These are phyloP conservation scores for Gossypium mustelinum DNA, from an alignment of 345 rosid genomes.

Conservation along the genomic window DNA sequence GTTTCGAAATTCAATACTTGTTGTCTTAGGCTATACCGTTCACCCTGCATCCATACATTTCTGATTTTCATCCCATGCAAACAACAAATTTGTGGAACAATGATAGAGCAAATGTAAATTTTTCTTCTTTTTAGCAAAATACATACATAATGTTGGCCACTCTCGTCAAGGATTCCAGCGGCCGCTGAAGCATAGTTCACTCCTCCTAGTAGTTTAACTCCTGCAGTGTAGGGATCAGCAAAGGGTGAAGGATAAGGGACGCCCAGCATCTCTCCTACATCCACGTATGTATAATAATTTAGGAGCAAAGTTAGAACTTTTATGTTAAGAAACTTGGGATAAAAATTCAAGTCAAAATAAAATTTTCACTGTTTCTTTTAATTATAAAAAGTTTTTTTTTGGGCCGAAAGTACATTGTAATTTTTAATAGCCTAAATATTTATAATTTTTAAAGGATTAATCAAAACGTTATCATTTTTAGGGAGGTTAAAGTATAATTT, in stretches of 20 bases:
- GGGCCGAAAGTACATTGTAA: no score
- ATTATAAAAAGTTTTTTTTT: no score
- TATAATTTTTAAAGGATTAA: no score
- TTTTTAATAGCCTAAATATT: no score
- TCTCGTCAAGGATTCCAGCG: conserved; percentile 80
- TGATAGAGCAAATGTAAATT: background rate
- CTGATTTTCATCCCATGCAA: background rate
- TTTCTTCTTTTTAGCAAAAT: background rate
- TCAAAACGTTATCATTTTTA: no score
- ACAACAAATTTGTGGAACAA: background rate
- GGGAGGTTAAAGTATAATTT: no score
- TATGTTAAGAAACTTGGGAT: no score
- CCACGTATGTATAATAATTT: background rate
- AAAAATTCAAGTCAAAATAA: no score
- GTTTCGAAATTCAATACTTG: conserved; percentile 65
- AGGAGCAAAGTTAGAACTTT: background rate
- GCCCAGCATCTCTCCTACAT: conserved; percentile 58
- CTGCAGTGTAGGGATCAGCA: conserved; percentile 61
- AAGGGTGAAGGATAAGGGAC: conserved; percentile 56
- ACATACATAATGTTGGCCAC: conserved; percentile 70
- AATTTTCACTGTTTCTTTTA: no score
- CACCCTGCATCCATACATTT: conserved; percentile 32
- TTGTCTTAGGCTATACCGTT: conserved; percentile 53
- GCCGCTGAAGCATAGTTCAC: conserved; percentile 90
- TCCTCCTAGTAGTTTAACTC: conserved; percentile 55